These are phyloP conservation scores for Lentinus brumalis DNA, from an alignment of 768 basidiomycete genomes.

Conservation along the genomic window DNA sequence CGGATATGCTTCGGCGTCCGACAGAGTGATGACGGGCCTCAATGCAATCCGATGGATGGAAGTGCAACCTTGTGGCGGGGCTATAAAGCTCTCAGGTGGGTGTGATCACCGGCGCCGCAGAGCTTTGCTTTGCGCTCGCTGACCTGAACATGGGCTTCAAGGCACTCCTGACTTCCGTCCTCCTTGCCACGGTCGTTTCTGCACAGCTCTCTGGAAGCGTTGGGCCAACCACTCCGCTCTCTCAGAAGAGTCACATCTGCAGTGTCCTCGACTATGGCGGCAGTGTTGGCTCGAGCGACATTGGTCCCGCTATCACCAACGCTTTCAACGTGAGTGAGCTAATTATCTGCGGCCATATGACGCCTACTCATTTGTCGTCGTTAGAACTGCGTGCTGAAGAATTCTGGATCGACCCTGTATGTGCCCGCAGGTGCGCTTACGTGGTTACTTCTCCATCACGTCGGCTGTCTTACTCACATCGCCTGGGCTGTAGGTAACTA, in stretches of 20 bases:
- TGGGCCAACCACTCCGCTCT: slow-evolving; percentile 27
- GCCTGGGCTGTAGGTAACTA: slow-evolving; percentile 21
- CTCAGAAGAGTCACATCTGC: slow-evolving; percentile 27
- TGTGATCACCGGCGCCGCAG: neutral
- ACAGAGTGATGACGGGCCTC: no score
- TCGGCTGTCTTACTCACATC: neutral
- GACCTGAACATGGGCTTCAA: slow-evolving; percentile 11
- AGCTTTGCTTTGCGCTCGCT: neutral
- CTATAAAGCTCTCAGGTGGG: neutral
- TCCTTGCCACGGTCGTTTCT: slow-evolving; percentile 8
- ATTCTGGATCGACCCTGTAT: slow-evolving; percentile 25
- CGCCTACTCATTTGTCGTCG: neutral
- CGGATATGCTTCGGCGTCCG: no score
- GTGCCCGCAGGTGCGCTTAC: slow-evolving; percentile 26
- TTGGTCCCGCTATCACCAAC: slow-evolving; percentile 31
- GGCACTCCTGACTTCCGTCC: slow-evolving; percentile 10
- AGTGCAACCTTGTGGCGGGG: neutral
- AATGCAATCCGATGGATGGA: no score
- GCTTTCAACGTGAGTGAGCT: slow-evolving; percentile 25
- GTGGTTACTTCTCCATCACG: no score
- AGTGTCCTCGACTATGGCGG: slow-evolving; percentile 34
- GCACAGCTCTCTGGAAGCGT: slow-evolving; percentile 29
- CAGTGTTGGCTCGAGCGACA: slow-evolving; percentile 30
- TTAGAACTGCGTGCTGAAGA: slow-evolving; percentile 30
- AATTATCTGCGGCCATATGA: neutral